Percentiles rank a stretch among this genome's conserved stretches.
Evolutionary conservation across 108 stramenopile genomes (phyloP).

Genomic region (Skeletonema marinoi): DNA sequence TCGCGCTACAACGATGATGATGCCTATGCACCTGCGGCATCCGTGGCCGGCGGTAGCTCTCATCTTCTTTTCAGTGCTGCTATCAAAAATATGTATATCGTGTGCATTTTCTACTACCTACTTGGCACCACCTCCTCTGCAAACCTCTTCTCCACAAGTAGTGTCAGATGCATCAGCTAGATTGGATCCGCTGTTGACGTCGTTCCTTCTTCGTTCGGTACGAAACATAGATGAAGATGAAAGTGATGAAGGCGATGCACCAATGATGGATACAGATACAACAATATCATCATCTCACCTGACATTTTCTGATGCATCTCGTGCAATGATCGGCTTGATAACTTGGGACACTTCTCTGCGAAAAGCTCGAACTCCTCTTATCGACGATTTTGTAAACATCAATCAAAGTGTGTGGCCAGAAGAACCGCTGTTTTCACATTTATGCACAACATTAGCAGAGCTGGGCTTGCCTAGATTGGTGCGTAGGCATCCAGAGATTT

Average conservation of each 20-base stretch:
- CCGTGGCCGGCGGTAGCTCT: neutral
- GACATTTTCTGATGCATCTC: slow-evolving; percentile 23
- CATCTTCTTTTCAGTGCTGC: neutral
- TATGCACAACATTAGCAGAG: slow-evolving; percentile 29
- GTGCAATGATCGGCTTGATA: slow-evolving; percentile 24
- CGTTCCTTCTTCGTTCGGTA: slow-evolving; percentile 36
- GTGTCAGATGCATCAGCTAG: slow-evolving; percentile 13
- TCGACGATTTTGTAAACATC: slow-evolving; percentile 11
- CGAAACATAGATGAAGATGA: slow-evolving; percentile 3
- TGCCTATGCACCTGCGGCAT: neutral
- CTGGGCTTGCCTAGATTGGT: slow-evolving; percentile 66
- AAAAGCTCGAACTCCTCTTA: slow-evolving; percentile 26
- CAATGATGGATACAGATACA: neutral
- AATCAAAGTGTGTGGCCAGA: slow-evolving; percentile 51
- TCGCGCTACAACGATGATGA: neutral
- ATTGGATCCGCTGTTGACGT: slow-evolving; percentile 43
- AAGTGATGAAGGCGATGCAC: neutral
- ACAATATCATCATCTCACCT: slow-evolving; percentile 7
- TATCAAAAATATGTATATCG: neutral
- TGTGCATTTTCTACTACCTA: neutral
- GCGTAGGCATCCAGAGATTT: slow-evolving; percentile 61
- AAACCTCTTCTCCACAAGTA: neutral
- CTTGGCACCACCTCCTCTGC: neutral
- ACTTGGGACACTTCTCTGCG: slow-evolving; percentile 24
- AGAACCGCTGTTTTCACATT: slow-evolving; percentile 55